Evolutionary conservation across 2,329 filamentous ascomycete genomes (phyloP).

Genomic region (Chrysoporthe puriensis): DNA sequence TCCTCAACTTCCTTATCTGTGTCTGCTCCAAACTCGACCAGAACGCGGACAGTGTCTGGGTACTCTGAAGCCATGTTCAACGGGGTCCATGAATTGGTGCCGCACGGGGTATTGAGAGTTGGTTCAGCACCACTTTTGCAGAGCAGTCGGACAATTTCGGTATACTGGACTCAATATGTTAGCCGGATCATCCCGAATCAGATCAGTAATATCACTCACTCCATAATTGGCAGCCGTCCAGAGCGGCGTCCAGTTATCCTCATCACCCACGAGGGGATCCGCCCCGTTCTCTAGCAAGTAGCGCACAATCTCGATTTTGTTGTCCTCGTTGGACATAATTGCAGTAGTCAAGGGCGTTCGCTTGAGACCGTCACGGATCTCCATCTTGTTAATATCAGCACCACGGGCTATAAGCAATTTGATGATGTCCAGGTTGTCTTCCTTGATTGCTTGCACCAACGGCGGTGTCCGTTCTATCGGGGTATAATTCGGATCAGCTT

Average conservation of each 20-base stretch:
- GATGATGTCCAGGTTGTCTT: background rate
- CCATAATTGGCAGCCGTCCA: background rate
- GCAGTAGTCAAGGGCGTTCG: background rate
- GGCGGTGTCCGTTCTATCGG: background rate
- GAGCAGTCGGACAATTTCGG: background rate
- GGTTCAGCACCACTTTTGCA: background rate
- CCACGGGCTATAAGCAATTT: background rate
- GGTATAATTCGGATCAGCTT: background rate
- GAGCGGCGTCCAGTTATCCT: background rate
- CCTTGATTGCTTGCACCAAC: background rate
- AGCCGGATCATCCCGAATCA: background rate
- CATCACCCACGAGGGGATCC: background rate
- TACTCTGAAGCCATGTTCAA: background rate
- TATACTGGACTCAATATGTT: background rate
- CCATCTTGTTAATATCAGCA: conserved; percentile 2
- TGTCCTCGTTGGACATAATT: background rate
- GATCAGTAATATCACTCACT: background rate
- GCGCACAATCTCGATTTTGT: background rate
- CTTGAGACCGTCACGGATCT: background rate
- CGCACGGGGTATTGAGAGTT: background rate
- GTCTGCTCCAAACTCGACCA: conserved; percentile 2
- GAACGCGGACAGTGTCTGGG: background rate
- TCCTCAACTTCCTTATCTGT: background rate
- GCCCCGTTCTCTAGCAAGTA: conserved; percentile 4
- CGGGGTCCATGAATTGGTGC: background rate